Conservation (phyloP, 257 asterid species). For the Solanum sparsipilum region DNA sequence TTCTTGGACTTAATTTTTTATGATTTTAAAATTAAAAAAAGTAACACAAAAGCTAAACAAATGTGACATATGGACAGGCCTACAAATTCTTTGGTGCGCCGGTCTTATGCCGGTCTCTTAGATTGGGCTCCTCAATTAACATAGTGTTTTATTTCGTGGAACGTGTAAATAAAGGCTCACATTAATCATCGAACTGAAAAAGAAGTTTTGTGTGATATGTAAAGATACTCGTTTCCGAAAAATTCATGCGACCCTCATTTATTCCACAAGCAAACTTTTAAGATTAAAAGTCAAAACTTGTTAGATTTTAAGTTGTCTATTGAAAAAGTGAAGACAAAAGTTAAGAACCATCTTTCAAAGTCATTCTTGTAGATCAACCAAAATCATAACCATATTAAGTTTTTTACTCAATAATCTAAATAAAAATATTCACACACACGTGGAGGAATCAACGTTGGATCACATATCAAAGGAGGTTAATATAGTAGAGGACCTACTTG, state of each 20-base stretch:
- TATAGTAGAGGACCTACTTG: no score
- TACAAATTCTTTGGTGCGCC: not conserved
- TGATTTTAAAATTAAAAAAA: not conserved
- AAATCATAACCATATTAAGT: not conserved
- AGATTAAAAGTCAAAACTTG: not conserved
- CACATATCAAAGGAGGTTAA: no score
- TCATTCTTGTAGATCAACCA: not conserved
- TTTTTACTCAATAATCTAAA: no score
- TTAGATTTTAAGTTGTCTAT: not conserved
- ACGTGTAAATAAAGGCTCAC: not conserved
- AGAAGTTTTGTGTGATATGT: not conserved
- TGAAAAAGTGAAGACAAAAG: not conserved
- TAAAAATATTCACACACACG: no score
- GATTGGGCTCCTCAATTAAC: not conserved
- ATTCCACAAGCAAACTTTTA: not conserved
- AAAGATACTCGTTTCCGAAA: accelerated
- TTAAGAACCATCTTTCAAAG: not conserved
- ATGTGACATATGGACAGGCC: not conserved
- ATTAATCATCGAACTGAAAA: not conserved
- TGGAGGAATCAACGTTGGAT: no score
- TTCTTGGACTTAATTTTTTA: not conserved
- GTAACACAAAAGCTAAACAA: not conserved
- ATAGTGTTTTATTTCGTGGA: not conserved
- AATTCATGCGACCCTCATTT: accelerated
- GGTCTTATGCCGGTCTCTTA: not conserved